phyloP scores from a whole-genome alignment of 1,284 basidiomycete genomes.

The Singerocomus inundabilis region DNA sequence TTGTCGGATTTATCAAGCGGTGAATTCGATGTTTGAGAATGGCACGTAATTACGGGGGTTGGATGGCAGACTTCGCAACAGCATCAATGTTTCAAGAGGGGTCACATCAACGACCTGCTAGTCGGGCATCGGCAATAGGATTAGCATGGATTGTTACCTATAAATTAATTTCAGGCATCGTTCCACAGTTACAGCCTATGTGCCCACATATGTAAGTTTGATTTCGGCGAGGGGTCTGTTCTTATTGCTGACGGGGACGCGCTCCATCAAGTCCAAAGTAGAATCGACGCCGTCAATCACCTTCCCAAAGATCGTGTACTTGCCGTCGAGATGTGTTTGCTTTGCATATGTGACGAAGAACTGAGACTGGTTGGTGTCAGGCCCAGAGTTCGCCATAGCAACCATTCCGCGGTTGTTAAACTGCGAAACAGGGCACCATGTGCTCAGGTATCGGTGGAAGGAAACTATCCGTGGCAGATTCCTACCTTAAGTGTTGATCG shows the following conservation, averaged over 20 bases:
- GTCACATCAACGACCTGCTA: conserved; percentile 36
- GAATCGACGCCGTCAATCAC: conserved; percentile 95
- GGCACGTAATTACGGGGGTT: conserved; percentile 11
- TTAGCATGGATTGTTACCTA: conserved; percentile 95
- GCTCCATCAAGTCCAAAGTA: conserved; percentile 88
- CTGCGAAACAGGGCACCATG: conserved; percentile 31
- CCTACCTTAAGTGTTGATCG: conserved; percentile 86
- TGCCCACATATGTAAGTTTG: conserved; percentile 72
- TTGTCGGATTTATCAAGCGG: conserved; percentile 86
- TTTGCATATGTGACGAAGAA: conserved; percentile 95
- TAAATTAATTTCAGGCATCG: conserved; percentile 6
- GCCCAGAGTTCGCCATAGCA: conserved; percentile 97
- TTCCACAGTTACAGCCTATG: neutral
- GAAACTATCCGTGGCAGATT: neutral
- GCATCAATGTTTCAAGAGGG: neutral
- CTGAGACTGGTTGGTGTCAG: conserved; percentile 92
- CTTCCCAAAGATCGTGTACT: conserved; percentile 92
- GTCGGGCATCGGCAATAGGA: conserved; percentile 77
- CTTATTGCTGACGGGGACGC: conserved; percentile 87
- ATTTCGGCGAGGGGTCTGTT: conserved; percentile 87
- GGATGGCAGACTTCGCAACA: conserved; percentile 1
- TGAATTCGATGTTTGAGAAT: conserved; percentile 32
- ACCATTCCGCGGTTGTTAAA: conserved; percentile 92
- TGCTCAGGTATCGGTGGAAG: neutral
- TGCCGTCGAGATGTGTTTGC: conserved; percentile 88